These are phyloP conservation scores for Sesbania bispinosa DNA, from an alignment of 306 rosid species.

Conservation along the genomic window DNA sequence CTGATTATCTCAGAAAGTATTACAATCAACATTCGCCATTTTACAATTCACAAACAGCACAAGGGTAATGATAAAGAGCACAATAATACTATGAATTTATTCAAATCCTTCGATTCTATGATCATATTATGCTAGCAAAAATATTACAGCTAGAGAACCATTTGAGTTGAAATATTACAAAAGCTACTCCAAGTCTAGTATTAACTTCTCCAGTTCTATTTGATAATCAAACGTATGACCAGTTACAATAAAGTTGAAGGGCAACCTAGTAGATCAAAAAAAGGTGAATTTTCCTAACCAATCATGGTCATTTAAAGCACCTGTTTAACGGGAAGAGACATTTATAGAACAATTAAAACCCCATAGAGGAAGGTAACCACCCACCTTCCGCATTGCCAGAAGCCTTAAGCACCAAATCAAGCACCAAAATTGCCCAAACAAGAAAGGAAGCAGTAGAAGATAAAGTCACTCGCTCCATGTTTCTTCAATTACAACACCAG, in stretches of 20 bases:
- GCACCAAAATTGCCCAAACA: slow-evolving; percentile 44
- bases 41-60: background rate
- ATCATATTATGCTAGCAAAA: slow-evolving; percentile 6
- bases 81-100: no score
- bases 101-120: slow-evolving; percentile 9
- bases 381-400: slow-evolving; percentile 74
- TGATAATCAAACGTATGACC: slow-evolving; percentile 4
- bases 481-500: slow-evolving; percentile 20
- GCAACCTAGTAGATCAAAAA: slow-evolving; percentile 26
- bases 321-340: slow-evolving; percentile 2
- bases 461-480: slow-evolving; percentile 38
- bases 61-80: background rate
- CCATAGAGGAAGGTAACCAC: slow-evolving; percentile 24
- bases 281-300: slow-evolving; percentile 3
- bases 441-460: slow-evolving; percentile 35
- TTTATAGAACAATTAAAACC: slow-evolving; percentile 15
- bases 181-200: slow-evolving; percentile 21
- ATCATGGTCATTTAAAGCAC: slow-evolving; percentile 16
- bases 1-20: background rate
- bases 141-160: no score
- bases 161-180: no score
- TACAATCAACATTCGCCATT: background rate
- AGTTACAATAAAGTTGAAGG: slow-evolving; percentile 18
- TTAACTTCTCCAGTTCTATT: slow-evolving; percentile 21
- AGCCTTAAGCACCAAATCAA: slow-evolving; percentile 47